These are phyloP conservation scores for Xylaria arbuscula DNA, from an alignment of 2,329 filamentous ascomycete species.

Conservation along the genomic window DNA sequence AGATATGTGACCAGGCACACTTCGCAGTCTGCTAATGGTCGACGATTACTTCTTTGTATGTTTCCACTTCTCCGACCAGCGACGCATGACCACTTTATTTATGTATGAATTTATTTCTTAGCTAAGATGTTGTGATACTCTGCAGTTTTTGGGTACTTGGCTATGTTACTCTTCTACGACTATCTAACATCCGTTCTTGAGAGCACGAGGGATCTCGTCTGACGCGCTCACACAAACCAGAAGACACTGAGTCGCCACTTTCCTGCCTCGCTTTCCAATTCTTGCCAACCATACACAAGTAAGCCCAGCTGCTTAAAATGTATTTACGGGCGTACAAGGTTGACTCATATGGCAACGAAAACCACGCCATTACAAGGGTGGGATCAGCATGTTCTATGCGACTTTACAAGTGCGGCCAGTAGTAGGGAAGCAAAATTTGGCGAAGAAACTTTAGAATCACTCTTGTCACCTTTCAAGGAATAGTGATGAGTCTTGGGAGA, in stretches of 20 bases:
- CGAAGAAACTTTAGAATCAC: neutral
- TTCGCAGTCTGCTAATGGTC: neutral
- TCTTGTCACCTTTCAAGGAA: neutral
- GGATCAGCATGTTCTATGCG: neutral
- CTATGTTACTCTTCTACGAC: neutral
- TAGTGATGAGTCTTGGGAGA: neutral
- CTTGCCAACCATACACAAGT: neutral
- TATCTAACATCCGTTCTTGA: neutral
- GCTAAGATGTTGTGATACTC: neutral
- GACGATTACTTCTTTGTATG: neutral
- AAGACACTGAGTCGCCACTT: neutral
- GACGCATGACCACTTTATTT: neutral
- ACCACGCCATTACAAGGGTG: neutral
- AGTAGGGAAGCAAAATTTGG: neutral
- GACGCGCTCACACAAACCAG: neutral
- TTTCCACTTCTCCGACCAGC: neutral
- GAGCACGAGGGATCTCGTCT: neutral
- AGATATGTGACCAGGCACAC: neutral
- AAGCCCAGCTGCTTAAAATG: neutral
- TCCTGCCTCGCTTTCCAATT: neutral
- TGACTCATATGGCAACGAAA: neutral
- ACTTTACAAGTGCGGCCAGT: neutral
- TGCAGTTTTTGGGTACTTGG: neutral
- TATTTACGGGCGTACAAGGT: neutral
- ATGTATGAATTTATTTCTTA: neutral